Conservation (phyloP, 352 stramenopile genomes). For the Phytophthora pinifolia region DNA sequence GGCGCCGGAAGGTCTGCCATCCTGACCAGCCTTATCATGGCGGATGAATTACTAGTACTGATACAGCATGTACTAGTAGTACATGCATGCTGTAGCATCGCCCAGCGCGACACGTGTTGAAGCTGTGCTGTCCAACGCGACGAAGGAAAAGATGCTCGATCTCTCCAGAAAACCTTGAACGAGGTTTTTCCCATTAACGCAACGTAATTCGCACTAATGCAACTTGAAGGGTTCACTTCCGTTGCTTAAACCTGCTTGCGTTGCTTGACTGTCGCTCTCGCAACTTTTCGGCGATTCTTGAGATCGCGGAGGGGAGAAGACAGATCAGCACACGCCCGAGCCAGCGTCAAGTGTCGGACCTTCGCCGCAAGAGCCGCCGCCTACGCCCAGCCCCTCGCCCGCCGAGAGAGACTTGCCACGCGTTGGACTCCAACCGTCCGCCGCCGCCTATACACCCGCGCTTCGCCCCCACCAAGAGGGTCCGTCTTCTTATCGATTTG, state of each 20-base stretch:
- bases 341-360: conserved; percentile 37
- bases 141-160: conserved; percentile 1
- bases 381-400: conserved; percentile 14
- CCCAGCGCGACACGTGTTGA: conserved; percentile 16
- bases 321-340: conserved; percentile 25
- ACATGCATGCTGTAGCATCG: no score
- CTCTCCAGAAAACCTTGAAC: conserved; percentile 14
- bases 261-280: conserved; percentile 17
- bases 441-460: conserved; percentile 10
- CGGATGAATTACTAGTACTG: no score
- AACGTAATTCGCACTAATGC: neutral
- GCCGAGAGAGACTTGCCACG: conserved; percentile 31
- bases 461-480: conserved; percentile 2
- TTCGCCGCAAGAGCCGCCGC: conserved; percentile 7
- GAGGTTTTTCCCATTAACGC: conserved; percentile 18
- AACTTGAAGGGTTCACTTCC: neutral
- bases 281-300: conserved; percentile 13
- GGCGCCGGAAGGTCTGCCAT: no score
- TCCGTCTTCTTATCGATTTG: conserved; percentile 3
- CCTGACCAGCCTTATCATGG: no score
- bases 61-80: no score
- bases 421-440: conserved; percentile 35
- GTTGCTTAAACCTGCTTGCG: neutral
- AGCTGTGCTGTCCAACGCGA: conserved; percentile 18
- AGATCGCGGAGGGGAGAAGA: conserved; percentile 25